Conservation (phyloP, 108 stramenopile species). For the Hondaea fermentalgiana region DNA sequence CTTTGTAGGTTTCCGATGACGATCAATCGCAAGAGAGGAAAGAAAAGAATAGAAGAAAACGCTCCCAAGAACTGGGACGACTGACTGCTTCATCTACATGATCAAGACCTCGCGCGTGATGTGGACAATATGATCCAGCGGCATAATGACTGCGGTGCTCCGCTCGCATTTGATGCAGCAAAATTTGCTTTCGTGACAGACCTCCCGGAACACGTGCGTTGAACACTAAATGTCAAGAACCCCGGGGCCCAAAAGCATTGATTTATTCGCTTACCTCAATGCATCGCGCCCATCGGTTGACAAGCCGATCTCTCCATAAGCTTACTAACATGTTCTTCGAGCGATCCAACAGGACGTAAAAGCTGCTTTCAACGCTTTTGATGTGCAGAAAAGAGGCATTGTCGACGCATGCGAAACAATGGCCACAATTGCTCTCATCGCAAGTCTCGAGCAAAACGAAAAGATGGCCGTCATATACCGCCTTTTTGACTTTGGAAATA, state of each 20-base stretch:
- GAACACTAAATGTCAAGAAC: neutral
- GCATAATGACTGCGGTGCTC: neutral
- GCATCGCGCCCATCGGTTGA: too few species aligned
- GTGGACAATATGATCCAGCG: neutral
- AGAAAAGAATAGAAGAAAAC: neutral
- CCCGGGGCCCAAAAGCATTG: neutral
- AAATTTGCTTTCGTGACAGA: neutral
- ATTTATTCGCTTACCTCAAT: neutral
- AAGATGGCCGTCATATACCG: neutral
- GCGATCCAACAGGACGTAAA: neutral
- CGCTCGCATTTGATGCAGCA: neutral
- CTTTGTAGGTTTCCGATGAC: neutral
- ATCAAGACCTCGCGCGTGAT: neutral
- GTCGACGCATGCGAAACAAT: neutral
- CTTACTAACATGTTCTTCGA: too few species aligned
- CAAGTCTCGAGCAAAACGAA: neutral
- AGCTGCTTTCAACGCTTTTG: neutral
- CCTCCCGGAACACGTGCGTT: neutral
- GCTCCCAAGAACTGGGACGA: neutral
- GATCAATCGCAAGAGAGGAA: neutral
- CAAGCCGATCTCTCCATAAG: too few species aligned
- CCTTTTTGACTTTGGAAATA: neutral
- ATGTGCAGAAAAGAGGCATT: neutral
- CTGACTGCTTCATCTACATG: neutral
- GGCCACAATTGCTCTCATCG: neutral